Evolutionary conservation across 1,139 yeast species (phyloP).

Genomic region (Saccharomyces hybrid): DNA sequence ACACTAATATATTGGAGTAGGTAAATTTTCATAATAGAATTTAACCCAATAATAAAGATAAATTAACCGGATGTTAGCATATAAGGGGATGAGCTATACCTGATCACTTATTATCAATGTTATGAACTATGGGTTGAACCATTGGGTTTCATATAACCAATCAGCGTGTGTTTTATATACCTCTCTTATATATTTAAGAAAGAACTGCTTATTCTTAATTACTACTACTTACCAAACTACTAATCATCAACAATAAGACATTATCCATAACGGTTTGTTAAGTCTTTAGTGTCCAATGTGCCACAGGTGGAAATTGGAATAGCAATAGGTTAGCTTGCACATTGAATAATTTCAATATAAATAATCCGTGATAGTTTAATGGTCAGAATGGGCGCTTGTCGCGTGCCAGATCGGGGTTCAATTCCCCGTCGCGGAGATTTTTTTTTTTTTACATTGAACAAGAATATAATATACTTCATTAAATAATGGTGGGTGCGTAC

Average conservation of each 20-base stretch:
- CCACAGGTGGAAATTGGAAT: not conserved
- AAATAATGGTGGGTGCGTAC: not conserved
- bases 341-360: not conserved
- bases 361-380: slow-evolving; percentile 31
- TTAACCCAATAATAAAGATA: not conserved
- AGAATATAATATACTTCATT: not conserved
- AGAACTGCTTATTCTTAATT: no score
- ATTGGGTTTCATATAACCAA: not conserved
- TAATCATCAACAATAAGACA: not conserved
- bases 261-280: not conserved
- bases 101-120: not conserved
- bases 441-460: slow-evolving; percentile 4
- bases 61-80: not conserved
- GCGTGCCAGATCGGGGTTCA: slow-evolving; percentile 36
- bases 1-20: not conserved
- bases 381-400: slow-evolving; percentile 35
- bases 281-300: not conserved
- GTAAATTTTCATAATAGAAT: not conserved
- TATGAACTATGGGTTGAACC: not conserved
- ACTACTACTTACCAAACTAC: not conserved
- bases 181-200: no score
- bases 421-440: slow-evolving; percentile 35
- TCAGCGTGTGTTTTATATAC: no score
- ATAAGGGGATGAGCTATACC: not conserved
- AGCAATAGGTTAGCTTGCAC: not conserved